phyloP scores from a whole-genome alignment of 2,329 filamentous ascomycete genomes.

The Diaporthe batatas region DNA sequence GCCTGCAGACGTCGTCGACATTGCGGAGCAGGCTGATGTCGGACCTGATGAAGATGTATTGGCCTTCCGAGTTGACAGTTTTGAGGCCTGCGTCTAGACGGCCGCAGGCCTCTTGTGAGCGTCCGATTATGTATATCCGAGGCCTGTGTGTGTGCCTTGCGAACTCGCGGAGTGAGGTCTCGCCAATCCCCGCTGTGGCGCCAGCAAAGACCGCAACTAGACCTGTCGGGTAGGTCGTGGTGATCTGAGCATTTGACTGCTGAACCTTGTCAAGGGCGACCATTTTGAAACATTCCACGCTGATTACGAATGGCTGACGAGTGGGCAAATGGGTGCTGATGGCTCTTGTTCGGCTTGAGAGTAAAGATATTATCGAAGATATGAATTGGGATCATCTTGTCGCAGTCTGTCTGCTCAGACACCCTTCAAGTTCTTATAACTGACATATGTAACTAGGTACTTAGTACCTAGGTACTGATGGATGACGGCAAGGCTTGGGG shows the following conservation, averaged over 20 bases:
- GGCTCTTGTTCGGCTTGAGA: not conserved
- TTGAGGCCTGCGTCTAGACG: slow-evolving; percentile 58
- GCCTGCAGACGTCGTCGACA: slow-evolving; percentile 62
- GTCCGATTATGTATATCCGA: slow-evolving; percentile 65
- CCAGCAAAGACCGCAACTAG: slow-evolving; percentile 65
- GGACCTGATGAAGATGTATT: slow-evolving; percentile 61
- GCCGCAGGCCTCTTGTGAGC: slow-evolving; percentile 54
- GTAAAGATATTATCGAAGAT: not conserved
- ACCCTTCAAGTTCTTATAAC: not conserved
- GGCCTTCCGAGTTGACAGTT: slow-evolving; percentile 57
- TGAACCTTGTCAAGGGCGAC: slow-evolving; percentile 45
- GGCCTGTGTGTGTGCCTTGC: slow-evolving; percentile 56
- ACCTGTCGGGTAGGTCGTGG: slow-evolving; percentile 45
- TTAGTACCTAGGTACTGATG: not conserved
- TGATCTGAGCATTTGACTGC: slow-evolving; percentile 55
- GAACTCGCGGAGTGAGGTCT: slow-evolving; percentile 61
- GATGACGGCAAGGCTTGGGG: not conserved
- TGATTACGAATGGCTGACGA: not conserved
- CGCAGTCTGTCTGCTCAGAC: not conserved
- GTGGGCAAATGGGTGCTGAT: not conserved
- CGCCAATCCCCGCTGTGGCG: slow-evolving; percentile 68
- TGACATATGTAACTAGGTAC: no score
- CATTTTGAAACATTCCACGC: not conserved
- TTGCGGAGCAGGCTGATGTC: slow-evolving; percentile 65
- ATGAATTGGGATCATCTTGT: not conserved